phyloP scores from a whole-genome alignment of 2,329 filamentous ascomycete species.

The Colletotrichum sp. region DNA sequence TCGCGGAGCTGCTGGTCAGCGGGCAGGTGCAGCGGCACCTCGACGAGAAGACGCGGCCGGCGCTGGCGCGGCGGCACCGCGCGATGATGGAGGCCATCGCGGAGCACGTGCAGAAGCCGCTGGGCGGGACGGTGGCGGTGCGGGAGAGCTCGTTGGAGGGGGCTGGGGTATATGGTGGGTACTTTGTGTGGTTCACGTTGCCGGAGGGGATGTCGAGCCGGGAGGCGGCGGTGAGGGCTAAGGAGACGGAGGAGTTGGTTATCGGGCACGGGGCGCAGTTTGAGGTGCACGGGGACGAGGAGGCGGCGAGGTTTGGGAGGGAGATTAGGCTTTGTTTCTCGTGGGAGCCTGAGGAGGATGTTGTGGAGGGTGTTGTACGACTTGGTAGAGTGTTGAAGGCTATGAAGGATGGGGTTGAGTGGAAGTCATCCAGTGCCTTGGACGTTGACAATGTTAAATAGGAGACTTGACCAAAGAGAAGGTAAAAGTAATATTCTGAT shows the following conservation, averaged over 20 bases:
- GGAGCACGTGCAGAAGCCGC: slow-evolving; percentile 59
- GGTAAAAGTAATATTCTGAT: background rate
- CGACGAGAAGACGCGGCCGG: slow-evolving; percentile 44
- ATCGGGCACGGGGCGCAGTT: slow-evolving; percentile 75
- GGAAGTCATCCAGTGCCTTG: slow-evolving; percentile 7
- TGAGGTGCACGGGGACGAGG: slow-evolving; percentile 64
- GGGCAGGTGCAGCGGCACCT: slow-evolving; percentile 53
- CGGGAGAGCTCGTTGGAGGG: slow-evolving; percentile 37
- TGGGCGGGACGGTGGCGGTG: slow-evolving; percentile 55
- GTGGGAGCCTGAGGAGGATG: slow-evolving; percentile 70
- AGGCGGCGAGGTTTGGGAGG: slow-evolving; percentile 58
- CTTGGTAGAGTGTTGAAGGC: slow-evolving; percentile 54
- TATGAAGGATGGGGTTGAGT: slow-evolving; percentile 31
- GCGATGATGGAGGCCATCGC: slow-evolving; percentile 64
- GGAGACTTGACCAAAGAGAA: background rate
- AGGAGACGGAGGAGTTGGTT: slow-evolving; percentile 68
- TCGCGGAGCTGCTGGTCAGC: slow-evolving; percentile 51
- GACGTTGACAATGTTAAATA: slow-evolving; percentile 19
- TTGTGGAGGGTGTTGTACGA: slow-evolving; percentile 72
- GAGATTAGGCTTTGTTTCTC: slow-evolving; percentile 73
- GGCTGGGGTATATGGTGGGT: slow-evolving; percentile 71
- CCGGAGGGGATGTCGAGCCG: slow-evolving; percentile 55
- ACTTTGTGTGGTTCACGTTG: slow-evolving; percentile 82
- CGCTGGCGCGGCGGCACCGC: slow-evolving; percentile 48
- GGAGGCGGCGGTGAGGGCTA: slow-evolving; percentile 61